Evolutionary conservation across 2,329 filamentous ascomycete species (phyloP).

Genomic region (Aspergillus sp.): DNA sequence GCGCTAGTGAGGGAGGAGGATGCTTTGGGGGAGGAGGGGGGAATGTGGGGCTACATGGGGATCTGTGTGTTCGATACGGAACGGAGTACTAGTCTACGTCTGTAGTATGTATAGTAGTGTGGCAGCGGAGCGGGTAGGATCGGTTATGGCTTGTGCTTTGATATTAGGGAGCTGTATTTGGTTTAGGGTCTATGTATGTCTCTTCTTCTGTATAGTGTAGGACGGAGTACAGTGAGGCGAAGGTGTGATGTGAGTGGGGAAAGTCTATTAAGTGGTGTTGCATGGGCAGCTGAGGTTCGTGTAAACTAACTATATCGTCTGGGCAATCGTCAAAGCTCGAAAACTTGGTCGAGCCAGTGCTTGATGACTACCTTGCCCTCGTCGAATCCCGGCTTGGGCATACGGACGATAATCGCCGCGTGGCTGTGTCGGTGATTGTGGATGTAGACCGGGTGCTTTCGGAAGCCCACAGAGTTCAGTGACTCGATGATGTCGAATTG

Average conservation of each 20-base stretch:
- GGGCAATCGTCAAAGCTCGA: conserved; percentile 55
- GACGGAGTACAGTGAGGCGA: too few relatives aligned
- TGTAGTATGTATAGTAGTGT: not conserved
- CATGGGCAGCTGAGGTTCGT: not conserved
- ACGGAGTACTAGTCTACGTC: too few relatives aligned
- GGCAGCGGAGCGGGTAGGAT: not conserved
- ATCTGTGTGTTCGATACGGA: too few relatives aligned
- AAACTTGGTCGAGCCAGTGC: conserved; percentile 80
- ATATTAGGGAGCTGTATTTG: not conserved
- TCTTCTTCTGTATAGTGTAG: too few relatives aligned
- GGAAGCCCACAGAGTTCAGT: conserved; percentile 65
- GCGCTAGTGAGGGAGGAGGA: not conserved
- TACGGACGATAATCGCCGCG: conserved; percentile 84
- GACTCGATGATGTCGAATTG: conserved; percentile 85
- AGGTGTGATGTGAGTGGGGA: not conserved
- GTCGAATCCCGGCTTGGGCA: conserved; percentile 64
- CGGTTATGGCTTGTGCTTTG: too few relatives aligned
- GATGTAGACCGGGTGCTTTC: conserved; percentile 58
- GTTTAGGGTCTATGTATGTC: not conserved
- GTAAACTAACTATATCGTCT: not conserved
- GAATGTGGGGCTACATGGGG: not conserved
- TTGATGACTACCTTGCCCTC: conserved; percentile 77
- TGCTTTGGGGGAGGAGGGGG: not conserved
- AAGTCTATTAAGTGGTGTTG: not conserved
- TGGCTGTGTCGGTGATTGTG: conserved; percentile 75